Conservation (phyloP, 2,329 filamentous ascomycete species). For the Hymenoscyphus fraxineus region DNA sequence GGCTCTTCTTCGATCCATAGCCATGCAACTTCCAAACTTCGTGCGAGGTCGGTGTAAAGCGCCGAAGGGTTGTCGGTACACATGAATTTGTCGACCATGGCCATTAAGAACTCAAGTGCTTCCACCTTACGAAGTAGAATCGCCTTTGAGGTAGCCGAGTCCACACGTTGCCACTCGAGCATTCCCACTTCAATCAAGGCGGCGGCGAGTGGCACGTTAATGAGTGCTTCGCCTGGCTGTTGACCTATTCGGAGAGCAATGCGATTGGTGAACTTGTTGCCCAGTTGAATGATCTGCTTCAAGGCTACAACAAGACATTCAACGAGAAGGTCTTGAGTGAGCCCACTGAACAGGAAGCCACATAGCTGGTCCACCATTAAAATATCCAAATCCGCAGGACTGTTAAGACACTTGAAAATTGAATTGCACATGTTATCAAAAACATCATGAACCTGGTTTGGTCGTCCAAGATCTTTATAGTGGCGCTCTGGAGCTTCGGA, state of each 20-base stretch:
- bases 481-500: conserved; percentile 55
- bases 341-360: conserved; percentile 49
- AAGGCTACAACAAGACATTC: conserved; percentile 62
- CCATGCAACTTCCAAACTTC: conserved; percentile 76
- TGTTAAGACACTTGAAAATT: conserved; percentile 60
- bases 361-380: conserved; percentile 59
- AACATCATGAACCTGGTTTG: conserved; percentile 51
- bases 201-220: conserved; percentile 55
- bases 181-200: conserved; percentile 58
- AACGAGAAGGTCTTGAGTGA: conserved; percentile 51
- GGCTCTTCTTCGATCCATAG: conserved; percentile 76
- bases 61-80: conserved; percentile 74
- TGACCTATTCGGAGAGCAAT: conserved; percentile 55
- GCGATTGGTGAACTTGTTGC: conserved; percentile 48
- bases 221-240: conserved; percentile 52
- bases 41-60: conserved; percentile 80
- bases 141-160: conserved; percentile 68
- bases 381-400: conserved; percentile 56
- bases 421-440: conserved; percentile 59
- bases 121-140: conserved; percentile 66
- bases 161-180: conserved; percentile 61
- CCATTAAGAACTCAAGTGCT: conserved; percentile 75
- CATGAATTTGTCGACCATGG: conserved; percentile 73
- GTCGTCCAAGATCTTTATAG: conserved; percentile 54
- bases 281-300: conserved; percentile 57